Conservation (phyloP, 148 eudicot species). For the Spergularia marina region DNA sequence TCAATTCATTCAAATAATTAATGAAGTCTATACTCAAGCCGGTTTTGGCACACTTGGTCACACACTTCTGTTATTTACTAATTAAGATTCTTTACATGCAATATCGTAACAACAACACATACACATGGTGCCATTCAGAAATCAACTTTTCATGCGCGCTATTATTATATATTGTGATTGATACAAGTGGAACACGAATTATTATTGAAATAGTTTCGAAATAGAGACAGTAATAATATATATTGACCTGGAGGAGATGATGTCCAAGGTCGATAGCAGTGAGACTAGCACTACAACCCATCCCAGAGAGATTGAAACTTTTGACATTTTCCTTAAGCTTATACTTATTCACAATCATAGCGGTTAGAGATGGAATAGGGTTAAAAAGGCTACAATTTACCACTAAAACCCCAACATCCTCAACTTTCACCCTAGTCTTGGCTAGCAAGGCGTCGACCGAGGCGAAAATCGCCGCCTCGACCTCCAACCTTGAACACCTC, state of each 20-base stretch:
- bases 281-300: conserved; percentile 72
- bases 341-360: conserved; percentile 68
- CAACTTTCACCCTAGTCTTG: conserved; percentile 32
- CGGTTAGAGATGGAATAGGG: conserved; percentile 65
- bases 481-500: conserved; percentile 59
- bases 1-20: no score
- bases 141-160: no score
- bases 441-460: conserved; percentile 44
- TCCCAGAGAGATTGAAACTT: conserved; percentile 64
- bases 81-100: no score
- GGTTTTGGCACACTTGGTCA: no score
- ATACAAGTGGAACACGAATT: no score
- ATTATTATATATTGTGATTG: no score
- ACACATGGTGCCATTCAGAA: no score
- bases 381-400: conserved; percentile 55
- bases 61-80: no score
- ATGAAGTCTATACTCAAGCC: no score
- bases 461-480: conserved; percentile 53
- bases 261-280: conserved; percentile 60
- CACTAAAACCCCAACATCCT: conserved; percentile 26
- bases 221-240: neutral
- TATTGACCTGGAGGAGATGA: conserved; percentile 48
- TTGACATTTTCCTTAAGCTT: conserved; percentile 42
- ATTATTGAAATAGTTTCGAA: no score
- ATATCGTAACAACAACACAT: no score